Conservation (phyloP, 805 yeast species). For the Metschnikowia henanensis region DNA sequence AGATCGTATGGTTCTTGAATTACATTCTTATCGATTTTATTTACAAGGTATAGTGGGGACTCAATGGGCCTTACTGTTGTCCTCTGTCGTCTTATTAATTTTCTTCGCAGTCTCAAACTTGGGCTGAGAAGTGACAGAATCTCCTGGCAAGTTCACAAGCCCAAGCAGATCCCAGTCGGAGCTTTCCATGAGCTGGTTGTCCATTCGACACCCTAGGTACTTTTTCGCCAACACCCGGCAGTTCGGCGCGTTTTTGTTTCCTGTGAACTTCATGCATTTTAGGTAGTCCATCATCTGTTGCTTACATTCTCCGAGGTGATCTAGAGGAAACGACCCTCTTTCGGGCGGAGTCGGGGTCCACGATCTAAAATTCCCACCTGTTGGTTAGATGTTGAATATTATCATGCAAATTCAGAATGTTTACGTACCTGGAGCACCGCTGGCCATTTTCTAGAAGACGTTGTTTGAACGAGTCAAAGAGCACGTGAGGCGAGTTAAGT, state of each 20-base stretch:
- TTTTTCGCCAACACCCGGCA: constrained; percentile 82
- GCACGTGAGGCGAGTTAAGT: background rate
- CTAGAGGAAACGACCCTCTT: constrained; percentile 93
- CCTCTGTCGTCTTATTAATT: background rate
- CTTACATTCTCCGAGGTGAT: constrained; percentile 83
- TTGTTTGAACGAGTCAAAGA: background rate
- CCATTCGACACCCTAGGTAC: constrained; percentile 88
- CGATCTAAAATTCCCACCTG: constrained; percentile 21
- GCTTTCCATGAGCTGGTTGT: constrained; percentile 49
- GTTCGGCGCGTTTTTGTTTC: constrained; percentile 86
- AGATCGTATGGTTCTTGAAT: background rate
- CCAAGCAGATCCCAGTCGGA: constrained; percentile 47
- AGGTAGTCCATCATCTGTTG: constrained; percentile 73
- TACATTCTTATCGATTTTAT: constrained; percentile 1
- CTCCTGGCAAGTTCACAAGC: constrained; percentile 42
- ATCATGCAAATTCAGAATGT: constrained; percentile 1
- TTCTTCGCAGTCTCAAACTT: background rate
- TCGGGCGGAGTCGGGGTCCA: constrained; percentile 93
- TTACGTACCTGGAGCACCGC: constrained; percentile 23
- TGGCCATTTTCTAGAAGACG: constrained; percentile 14
- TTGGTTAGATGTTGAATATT: no score
- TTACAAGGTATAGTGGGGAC: background rate
- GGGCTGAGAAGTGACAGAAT: constrained; percentile 9
- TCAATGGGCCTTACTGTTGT: background rate
- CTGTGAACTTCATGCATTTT: constrained; percentile 72